These are phyloP conservation scores for Jasminum sambac DNA, from an alignment of 257 asterid genomes.

Conservation along the genomic window DNA sequence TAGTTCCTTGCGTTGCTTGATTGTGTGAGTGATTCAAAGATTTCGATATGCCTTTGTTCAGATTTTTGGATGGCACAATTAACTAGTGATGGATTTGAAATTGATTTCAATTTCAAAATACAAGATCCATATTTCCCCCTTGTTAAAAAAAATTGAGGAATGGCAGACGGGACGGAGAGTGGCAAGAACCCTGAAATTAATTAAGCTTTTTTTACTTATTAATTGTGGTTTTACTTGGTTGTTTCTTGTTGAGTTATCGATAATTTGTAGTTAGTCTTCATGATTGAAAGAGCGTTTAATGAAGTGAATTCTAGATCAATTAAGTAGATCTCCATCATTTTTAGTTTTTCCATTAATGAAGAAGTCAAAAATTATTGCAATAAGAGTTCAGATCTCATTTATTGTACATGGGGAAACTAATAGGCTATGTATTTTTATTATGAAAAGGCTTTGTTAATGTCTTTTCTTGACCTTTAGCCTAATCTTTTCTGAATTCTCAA, in stretches of 20 bases:
- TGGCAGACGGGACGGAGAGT: too few relatives aligned
- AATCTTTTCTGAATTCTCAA: background rate
- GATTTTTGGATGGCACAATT: too few relatives aligned
- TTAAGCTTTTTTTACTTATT: background rate
- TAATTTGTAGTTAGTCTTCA: background rate
- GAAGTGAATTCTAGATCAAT: background rate
- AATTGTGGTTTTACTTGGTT: background rate
- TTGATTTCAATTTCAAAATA: too few relatives aligned
- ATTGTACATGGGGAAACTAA: background rate
- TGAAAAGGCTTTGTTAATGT: background rate
- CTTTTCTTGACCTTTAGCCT: background rate
- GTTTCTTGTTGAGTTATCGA: background rate
- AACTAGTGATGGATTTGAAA: too few relatives aligned
- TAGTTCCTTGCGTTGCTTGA: too few relatives aligned
- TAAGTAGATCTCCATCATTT: background rate
- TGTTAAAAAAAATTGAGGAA: too few relatives aligned
- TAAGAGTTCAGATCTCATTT: constrained; percentile 1
- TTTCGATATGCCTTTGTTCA: too few relatives aligned
- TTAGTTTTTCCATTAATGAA: background rate
- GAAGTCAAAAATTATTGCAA: background rate
- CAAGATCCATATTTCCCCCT: too few relatives aligned
- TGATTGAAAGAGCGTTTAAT: background rate
- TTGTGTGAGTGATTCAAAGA: too few relatives aligned
- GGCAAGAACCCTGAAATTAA: too few relatives aligned
- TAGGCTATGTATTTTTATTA: background rate